Conservation (phyloP, 176 grass and related monocot species). For the Oryza meridionalis region DNA sequence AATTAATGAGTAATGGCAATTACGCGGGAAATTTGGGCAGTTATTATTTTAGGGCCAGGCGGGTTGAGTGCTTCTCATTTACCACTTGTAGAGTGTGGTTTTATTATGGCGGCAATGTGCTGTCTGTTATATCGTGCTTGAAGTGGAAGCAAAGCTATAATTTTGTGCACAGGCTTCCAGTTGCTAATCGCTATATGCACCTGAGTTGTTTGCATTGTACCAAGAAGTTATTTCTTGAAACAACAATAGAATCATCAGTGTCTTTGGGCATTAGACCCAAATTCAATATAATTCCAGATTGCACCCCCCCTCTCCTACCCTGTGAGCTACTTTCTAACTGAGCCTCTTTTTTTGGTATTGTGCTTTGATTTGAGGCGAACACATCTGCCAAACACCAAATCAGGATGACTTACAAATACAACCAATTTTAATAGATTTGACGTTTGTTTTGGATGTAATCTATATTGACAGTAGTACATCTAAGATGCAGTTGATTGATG, state of each 20-base stretch:
- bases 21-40: background rate
- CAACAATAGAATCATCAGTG: background rate
- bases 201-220: background rate
- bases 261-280: background rate
- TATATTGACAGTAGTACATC: slow-evolving; percentile 5
- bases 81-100: slow-evolving; percentile 9
- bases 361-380: slow-evolving; percentile 8
- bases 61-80: background rate
- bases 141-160: background rate
- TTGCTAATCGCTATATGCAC: slow-evolving; percentile 3
- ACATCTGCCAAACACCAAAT: background rate
- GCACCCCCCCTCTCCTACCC: background rate
- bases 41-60: background rate
- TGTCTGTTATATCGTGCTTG: background rate
- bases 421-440: background rate
- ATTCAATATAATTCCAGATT: background rate
- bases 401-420: background rate
- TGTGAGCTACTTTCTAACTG: background rate
- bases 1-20: background rate
- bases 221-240: background rate
- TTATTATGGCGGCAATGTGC: background rate
- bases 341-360: background rate
- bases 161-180: background rate
- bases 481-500: background rate
- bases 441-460: background rate